phyloP scores from a whole-genome alignment of 140 eudicot genomes.

The Erigeron philadelphicus region DNA sequence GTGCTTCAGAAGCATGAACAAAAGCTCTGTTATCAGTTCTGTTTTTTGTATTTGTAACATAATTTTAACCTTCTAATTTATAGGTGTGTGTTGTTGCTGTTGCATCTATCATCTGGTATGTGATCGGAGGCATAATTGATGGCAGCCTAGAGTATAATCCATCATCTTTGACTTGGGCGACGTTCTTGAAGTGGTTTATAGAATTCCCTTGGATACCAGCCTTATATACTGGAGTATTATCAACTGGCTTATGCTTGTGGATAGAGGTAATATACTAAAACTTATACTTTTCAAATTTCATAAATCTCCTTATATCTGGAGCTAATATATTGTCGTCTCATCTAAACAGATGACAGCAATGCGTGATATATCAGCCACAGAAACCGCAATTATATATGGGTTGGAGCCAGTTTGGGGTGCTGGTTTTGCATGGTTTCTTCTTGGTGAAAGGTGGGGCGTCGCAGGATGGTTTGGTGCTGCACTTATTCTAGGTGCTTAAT shows the following conservation, averaged over 20 bases:
- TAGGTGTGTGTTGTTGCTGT: constrained; percentile 74
- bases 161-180: constrained; percentile 54
- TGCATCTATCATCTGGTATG: constrained; percentile 57
- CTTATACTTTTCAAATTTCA: neutral
- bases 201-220: constrained; percentile 86
- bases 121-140: constrained; percentile 39
- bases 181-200: constrained; percentile 38
- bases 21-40: neutral
- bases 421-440: constrained; percentile 91
- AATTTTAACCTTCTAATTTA: constrained; percentile 9
- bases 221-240: constrained; percentile 73
- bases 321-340: neutral
- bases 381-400: constrained; percentile 76
- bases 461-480: constrained; percentile 90
- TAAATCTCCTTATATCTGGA: neutral
- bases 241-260: constrained; percentile 82
- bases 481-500: constrained; percentile 59
- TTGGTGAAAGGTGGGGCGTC: constrained; percentile 86
- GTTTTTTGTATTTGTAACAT: neutral
- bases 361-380: constrained; percentile 74
- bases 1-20: constrained; percentile 1
- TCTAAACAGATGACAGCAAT: constrained; percentile 4
- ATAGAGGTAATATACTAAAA: constrained; percentile 49
- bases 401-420: constrained; percentile 96
- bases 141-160: constrained; percentile 40